Evolutionary conservation across 176 grass and related monocot genomes (phyloP).

Genomic region (Hsuehochloa calcarea): DNA sequence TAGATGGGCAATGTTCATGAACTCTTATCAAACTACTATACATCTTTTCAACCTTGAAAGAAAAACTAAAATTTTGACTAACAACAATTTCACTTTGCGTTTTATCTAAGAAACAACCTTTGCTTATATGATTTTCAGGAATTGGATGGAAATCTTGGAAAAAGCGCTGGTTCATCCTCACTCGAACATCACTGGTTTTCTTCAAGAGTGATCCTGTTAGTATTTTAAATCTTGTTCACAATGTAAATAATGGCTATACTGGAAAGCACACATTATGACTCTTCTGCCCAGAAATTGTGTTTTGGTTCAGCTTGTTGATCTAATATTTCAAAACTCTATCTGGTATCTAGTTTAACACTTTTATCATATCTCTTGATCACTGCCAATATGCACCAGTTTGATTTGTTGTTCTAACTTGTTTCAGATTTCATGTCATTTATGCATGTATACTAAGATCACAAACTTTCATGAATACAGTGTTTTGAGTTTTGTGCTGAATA

Average conservation of each 20-base stretch:
- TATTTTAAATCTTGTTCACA: constrained; percentile 25
- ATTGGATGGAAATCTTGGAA: constrained; percentile 99
- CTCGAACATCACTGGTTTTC: constrained; percentile 92
- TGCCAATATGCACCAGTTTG: constrained; percentile 9
- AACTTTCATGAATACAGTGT: neutral
- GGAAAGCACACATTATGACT: neutral
- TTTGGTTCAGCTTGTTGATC: constrained; percentile 12
- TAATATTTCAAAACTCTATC: neutral
- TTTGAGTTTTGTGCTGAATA: neutral
- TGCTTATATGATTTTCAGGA: constrained; percentile 50
- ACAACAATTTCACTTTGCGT: neutral
- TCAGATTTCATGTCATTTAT: neutral
- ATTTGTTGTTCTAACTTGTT: neutral
- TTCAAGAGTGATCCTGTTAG: constrained; percentile 99
- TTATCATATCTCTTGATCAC: neutral
- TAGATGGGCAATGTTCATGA: neutral
- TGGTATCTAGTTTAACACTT: neutral
- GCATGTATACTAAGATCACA: neutral
- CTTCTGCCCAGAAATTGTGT: neutral
- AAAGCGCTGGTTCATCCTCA: constrained; percentile 99
- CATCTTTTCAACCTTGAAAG: neutral
- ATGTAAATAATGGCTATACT: neutral
- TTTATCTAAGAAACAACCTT: constrained; percentile 5
- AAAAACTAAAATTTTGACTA: neutral
- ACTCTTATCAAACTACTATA: neutral